Base-by-base conservation (phyloP, 306 rosid genomes). In the Pyrus betulifolia region DNA sequence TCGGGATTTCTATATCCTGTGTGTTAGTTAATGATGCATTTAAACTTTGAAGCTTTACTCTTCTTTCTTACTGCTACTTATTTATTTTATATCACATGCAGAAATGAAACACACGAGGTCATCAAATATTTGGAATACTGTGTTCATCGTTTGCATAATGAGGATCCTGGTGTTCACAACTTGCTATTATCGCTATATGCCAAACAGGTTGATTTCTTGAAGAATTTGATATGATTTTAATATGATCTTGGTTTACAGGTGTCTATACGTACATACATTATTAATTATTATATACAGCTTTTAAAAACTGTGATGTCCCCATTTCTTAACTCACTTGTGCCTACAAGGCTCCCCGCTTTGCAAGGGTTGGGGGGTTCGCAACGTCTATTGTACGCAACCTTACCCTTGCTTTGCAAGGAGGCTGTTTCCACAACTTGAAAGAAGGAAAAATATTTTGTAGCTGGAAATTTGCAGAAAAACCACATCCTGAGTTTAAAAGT, bases 101-200 rank as follows among this genome's bases (percentile, higher is more conserved):
- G 97, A 94, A 95, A 95, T 78, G 98, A 95, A 87, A 95, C 98
- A 15, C 98, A 95, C 17, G 98, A 95, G 84, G 98, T 92, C 84
- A 95, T 95, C 75, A 95, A 95, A 76, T 95, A 95, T 85, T 91
- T 92, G 87, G 98, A 95, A 78, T 87, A 89, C 71, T 90, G 97
- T 82, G 96, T 90, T 82, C 97, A 95, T 84, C 88, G 88, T 70
- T 89, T 95, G 85, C 91, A 90, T 76, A 95, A 95, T 82, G 98
- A 95, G 87, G 97, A 95, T 77, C 96, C 98, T 46, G 98, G 98
- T 87, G 88, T 92, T 85, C 97, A 92, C 84, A 95, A 95, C 84
- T 89, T 95, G 85, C 92, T 95, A 76, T 96, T 92, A 77, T 89
- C 97, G 62, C 83, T 95, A 70, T 95, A 95, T 88, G 97, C 97